These are phyloP conservation scores for Vigna angularis DNA, from an alignment of 306 rosid genomes.

Conservation along the genomic window DNA sequence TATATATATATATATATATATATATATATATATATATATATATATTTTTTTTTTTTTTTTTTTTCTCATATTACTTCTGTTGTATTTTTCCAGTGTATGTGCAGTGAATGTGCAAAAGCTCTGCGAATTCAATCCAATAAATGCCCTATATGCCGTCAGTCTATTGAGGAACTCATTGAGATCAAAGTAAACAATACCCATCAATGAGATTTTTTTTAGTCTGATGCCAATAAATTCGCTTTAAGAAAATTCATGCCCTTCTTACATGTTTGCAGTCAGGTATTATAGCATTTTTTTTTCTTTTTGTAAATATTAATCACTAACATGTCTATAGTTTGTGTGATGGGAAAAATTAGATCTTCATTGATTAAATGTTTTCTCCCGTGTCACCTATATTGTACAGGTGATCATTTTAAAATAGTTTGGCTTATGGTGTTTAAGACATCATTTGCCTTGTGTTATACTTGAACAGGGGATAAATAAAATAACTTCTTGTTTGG, in stretches of 20 bases:
- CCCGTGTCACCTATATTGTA: slow-evolving; percentile 24
- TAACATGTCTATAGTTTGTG: slow-evolving; percentile 42
- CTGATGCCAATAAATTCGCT: slow-evolving; percentile 45
- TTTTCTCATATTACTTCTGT: slow-evolving; percentile 38
- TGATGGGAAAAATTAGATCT: slow-evolving; percentile 41
- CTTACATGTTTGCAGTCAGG: slow-evolving; percentile 40
- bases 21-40: too few species aligned
- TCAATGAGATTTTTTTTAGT: slow-evolving; percentile 45
- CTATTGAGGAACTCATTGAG: slow-evolving; percentile 80
- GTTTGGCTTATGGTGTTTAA: slow-evolving; percentile 32
- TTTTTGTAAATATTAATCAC: slow-evolving; percentile 51
- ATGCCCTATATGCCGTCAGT: slow-evolving; percentile 95
- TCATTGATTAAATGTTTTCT: slow-evolving; percentile 26
- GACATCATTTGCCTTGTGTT: not conserved
- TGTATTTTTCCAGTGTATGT: slow-evolving; percentile 74
- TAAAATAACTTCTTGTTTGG: slow-evolving; percentile 32
- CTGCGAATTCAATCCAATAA: slow-evolving; percentile 78
- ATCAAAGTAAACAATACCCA: slow-evolving; percentile 67
- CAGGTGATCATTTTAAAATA: slow-evolving; percentile 13
- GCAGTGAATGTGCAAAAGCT: slow-evolving; percentile 88
- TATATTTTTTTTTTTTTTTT: too few species aligned
- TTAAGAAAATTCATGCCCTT: slow-evolving; percentile 1
- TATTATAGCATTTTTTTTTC: slow-evolving; percentile 36
- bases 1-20: too few species aligned
- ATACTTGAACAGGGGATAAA: slow-evolving; percentile 32